These are phyloP conservation scores for Citrus hindsii DNA, from an alignment of 345 rosid species.

Conservation along the genomic window DNA sequence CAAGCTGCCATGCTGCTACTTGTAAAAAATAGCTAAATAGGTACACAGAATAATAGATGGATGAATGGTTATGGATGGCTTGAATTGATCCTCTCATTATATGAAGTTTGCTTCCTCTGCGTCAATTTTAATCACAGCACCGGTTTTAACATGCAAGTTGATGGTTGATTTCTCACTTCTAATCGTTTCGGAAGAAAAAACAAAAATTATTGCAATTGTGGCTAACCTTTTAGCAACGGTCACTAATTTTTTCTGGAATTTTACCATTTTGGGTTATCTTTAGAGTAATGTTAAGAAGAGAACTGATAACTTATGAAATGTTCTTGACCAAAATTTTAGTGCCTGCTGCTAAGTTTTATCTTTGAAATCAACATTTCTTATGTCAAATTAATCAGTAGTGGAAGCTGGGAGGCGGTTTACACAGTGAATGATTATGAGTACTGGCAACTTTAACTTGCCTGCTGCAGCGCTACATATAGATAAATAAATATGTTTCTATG, in stretches of 20 bases:
- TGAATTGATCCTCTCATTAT: neutral
- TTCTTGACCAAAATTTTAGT: neutral
- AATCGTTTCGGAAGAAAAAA: too few relatives aligned
- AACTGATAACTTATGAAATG: neutral
- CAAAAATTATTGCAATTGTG: too few relatives aligned
- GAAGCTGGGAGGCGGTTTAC: neutral
- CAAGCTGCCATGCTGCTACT: neutral
- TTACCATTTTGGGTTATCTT: neutral
- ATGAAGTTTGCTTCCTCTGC: neutral
- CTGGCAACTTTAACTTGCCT: neutral
- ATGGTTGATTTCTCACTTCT: neutral
- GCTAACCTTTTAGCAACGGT: too few relatives aligned
- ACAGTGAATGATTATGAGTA: neutral
- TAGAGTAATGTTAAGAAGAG: neutral
- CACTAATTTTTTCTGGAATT: neutral
- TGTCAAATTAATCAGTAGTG: neutral
- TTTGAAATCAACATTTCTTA: too few relatives aligned
- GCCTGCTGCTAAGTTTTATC: neutral
- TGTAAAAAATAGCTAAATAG: neutral
- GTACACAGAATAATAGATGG: too few relatives aligned
- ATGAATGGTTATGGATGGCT: neutral
- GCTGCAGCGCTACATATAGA: neutral
- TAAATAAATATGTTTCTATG: neutral
- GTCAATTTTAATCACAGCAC: neutral
- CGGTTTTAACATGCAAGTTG: neutral